phyloP scores from a whole-genome alignment of 176 grass and related monocot species.

The barley (Hordeum vulgare) region DNA sequence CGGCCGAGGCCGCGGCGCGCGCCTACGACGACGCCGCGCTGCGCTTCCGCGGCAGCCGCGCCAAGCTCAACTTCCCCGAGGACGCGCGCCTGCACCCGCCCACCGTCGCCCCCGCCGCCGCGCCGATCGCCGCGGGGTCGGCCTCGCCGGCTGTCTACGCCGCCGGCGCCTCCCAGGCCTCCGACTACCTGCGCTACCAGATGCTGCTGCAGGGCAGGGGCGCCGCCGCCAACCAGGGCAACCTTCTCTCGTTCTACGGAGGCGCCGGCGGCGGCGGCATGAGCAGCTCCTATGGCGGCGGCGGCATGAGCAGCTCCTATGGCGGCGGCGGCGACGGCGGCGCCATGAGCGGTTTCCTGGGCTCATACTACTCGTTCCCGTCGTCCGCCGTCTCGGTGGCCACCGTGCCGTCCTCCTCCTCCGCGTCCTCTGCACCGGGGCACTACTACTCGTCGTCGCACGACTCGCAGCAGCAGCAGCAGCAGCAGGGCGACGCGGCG shows the following conservation, averaged over 20 bases:
- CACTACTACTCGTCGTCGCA: constrained; percentile 28
- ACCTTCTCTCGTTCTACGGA: constrained; percentile 34
- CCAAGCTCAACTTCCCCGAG: constrained; percentile 99
- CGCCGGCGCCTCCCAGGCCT: background rate
- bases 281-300: background rate
- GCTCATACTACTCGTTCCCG: constrained; percentile 46
- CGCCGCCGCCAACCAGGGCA: constrained; percentile 2
- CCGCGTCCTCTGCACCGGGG: constrained; percentile 26
- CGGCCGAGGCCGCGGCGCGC: constrained; percentile 87
- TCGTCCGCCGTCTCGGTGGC: constrained; percentile 42
- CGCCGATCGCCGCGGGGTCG: constrained; percentile 1
- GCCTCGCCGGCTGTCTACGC: background rate
- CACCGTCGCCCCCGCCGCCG: background rate
- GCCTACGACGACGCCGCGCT: constrained; percentile 95
- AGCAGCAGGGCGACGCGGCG: constrained; percentile 11
- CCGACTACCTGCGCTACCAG: constrained; percentile 43
- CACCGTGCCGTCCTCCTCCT: constrained; percentile 36
- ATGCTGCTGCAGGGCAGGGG: constrained; percentile 30
- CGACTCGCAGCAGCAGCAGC: constrained; percentile 6
- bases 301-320: background rate
- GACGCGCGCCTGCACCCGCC: constrained; percentile 55
- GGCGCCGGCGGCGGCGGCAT: background rate
- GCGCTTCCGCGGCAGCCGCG: constrained; percentile 80
- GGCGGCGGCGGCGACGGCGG: background rate
- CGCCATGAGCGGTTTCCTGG: constrained; percentile 5